phyloP scores from a whole-genome alignment of 2,329 filamentous ascomycete species.

The Verticillium zaregamsianum region DNA sequence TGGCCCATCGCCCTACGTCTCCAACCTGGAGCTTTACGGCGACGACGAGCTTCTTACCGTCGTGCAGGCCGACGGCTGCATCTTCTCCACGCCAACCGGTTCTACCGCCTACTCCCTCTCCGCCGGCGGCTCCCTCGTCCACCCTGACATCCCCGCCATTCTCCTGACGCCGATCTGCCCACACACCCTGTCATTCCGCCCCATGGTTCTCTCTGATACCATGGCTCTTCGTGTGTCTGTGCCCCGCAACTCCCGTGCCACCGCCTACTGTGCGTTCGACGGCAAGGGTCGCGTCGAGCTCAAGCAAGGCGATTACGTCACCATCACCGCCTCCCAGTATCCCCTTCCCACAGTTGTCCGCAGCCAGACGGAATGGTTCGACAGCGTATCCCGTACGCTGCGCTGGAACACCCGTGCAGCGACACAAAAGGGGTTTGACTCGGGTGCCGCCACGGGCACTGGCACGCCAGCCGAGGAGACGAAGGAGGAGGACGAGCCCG shows the following conservation, averaged over 20 bases:
- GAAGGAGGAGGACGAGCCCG: slow-evolving; percentile 52
- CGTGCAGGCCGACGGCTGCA: slow-evolving; percentile 94
- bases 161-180: slow-evolving; percentile 96
- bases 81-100: slow-evolving; percentile 93
- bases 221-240: slow-evolving; percentile 88
- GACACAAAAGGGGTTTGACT: slow-evolving; percentile 83
- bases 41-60: slow-evolving; percentile 94
- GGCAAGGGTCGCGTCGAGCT: slow-evolving; percentile 95
- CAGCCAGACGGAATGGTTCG: slow-evolving; percentile 90
- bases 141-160: slow-evolving; percentile 95
- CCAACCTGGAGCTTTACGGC: slow-evolving; percentile 91
- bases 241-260: slow-evolving; percentile 79
- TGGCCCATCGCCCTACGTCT: slow-evolving; percentile 93
- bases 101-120: slow-evolving; percentile 95
- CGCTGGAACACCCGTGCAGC: slow-evolving; percentile 94
- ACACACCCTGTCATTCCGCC: slow-evolving; percentile 92
- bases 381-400: slow-evolving; percentile 86
- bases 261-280: slow-evolving; percentile 95
- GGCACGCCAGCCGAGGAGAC: slow-evolving; percentile 42
- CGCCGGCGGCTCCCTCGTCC: slow-evolving; percentile 89
- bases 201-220: slow-evolving; percentile 95
- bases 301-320: slow-evolving; percentile 89
- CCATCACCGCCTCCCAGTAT: slow-evolving; percentile 92
- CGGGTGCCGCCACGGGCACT: slow-evolving; percentile 25
- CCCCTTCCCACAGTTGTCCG: slow-evolving; percentile 95